Evolutionary conservation across 139 green algal species (phyloP).

Genomic region (Desmodesmus armatus): DNA sequence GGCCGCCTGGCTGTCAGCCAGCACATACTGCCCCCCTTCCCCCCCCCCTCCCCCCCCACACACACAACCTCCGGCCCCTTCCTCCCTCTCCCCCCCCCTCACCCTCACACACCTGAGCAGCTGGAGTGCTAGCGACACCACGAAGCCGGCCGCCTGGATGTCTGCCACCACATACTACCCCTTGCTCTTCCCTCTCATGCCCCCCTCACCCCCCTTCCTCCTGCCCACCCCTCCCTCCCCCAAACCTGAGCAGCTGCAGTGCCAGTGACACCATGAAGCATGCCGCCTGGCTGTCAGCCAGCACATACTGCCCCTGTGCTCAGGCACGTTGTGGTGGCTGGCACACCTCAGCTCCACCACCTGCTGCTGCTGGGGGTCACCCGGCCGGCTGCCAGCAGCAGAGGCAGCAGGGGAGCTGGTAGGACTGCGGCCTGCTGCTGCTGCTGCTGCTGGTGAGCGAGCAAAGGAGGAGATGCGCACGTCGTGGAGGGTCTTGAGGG

Average conservation of each 20-base stretch:
- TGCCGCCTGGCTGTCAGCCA: background rate
- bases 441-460: background rate
- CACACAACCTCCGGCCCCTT: no score
- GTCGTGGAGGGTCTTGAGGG: constrained; percentile 37
- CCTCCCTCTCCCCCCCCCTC: background rate
- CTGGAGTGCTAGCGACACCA: background rate
- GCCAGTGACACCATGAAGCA: constrained; percentile 21
- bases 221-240: background rate
- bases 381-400: background rate
- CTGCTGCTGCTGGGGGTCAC: background rate
- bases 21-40: no score
- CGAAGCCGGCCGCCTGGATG: no score
- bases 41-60: no score
- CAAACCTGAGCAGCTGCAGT: constrained; percentile 41
- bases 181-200: no score
- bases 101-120: background rate
- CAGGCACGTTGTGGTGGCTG: constrained; percentile 22
- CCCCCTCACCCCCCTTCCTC: no score
- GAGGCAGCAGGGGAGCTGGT: background rate
- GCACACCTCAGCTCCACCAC: constrained; percentile 30
- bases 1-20: no score
- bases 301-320: constrained; percentile 22
- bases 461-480: background rate
- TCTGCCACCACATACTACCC: no score
- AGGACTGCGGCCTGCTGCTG: constrained; percentile 11